Evolutionary conservation across 2,329 filamentous ascomycete genomes (phyloP).

Genomic region (Hypoxylon sp.): DNA sequence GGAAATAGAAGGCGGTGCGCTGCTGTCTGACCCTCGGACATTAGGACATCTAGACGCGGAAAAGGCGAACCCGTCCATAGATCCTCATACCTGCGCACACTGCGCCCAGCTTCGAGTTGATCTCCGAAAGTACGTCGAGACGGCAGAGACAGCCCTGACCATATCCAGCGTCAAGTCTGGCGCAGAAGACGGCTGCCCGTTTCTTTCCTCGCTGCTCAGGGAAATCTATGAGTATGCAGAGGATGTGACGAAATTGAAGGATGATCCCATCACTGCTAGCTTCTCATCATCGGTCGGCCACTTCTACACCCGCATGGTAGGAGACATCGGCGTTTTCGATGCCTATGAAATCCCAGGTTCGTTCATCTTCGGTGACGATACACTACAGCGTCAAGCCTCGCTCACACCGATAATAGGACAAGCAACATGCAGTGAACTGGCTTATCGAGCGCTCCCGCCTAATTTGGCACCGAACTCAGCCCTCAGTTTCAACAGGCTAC

Average conservation of each 20-base stretch:
- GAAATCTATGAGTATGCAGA: not conserved
- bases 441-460: not conserved
- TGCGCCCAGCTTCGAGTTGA: not conserved
- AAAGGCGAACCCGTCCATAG: not conserved
- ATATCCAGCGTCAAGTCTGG: not conserved
- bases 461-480: not conserved
- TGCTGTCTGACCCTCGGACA: not conserved
- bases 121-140: not conserved
- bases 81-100: not conserved
- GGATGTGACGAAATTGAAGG: not conserved
- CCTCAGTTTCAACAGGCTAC: not conserved
- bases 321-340: not conserved
- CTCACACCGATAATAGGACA: not conserved
- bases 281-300: not conserved
- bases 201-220: not conserved
- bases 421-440: not conserved
- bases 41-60: not conserved
- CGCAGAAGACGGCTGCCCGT: not conserved
- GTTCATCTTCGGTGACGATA: not conserved
- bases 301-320: not conserved
- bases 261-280: not conserved
- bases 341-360: not conserved
- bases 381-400: not conserved
- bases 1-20: too few species aligned
- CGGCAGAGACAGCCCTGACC: not conserved